Evolutionary conservation across 345 rosid genomes (phyloP), one percentile per base, ranked within the genome.

Genomic region (Acer yangbiense): DNA sequence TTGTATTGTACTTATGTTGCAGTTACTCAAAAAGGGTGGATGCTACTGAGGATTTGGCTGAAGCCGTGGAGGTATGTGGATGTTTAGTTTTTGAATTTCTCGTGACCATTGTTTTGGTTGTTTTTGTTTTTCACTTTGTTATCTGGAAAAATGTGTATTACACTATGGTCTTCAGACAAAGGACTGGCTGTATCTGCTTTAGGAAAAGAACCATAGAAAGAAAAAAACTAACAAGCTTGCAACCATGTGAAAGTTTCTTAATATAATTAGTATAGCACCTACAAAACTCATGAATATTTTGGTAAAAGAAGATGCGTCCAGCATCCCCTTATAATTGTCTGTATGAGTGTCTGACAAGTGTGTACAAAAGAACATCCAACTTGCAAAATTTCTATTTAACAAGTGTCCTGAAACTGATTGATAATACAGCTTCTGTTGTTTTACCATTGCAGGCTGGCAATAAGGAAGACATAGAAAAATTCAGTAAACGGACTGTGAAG

Each of bases 401-500:
- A 60, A 60, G 55, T 20, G 35, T n/a, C n/a, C 55, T 72, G 25
- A 27, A 61, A 39, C 21, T 60, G 43, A 58, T 43, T 60, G 43
- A 58, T 43, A 25, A 66, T 68, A 35, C n/a, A 70, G 23, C 10
- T 71, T n/a, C 65, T 41, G 50, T 63, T 72, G 35, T 43, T 17
- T 71, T 66, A 29, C 65, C 46, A 39, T 25, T 79, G 85, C 82
- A 94, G 98, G 52, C 79, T 82, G 97, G 97, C 72, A 90, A 87
- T 80, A 88, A 88, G 86, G 98, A 91, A 65, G 98, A 94, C 81
- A 92, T 94, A 76, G 98, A 96, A 82, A 96, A 94, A 85, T 92
- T 87, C 87, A 94, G 97, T 78, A 94, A 96, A 80, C 86, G 98
- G 75, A 92, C 97, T 27, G 97, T 91, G 73, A 96, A 96, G 94